Evolutionary conservation across 495 filamentous ascomycete genomes (phyloP).

Genomic region (Pseudotulostoma volvatum): DNA sequence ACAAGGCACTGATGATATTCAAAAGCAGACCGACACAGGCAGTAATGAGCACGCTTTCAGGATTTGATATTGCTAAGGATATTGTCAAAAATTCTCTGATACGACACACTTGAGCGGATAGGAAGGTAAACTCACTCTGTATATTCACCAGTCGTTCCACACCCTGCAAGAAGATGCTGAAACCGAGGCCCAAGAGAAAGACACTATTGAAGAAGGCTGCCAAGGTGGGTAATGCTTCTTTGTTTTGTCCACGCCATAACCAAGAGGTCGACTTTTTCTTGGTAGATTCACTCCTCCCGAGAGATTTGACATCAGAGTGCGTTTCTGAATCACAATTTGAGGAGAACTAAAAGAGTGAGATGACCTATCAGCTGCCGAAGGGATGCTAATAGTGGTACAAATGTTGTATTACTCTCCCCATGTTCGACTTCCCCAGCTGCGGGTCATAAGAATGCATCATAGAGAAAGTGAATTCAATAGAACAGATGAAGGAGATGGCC

Average conservation of each 20-base stretch:
- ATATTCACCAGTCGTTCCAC: conserved; percentile 53
- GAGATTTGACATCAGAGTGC: no score
- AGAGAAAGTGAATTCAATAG: conserved; percentile 27
- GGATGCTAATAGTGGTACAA: no score
- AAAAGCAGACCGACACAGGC: conserved; percentile 64
- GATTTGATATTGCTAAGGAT: conserved; percentile 22
- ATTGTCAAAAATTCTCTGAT: background rate
- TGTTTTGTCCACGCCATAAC: background rate
- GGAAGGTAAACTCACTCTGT: background rate
- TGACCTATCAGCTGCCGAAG: no score
- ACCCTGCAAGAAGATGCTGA: conserved; percentile 86
- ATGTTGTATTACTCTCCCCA: no score
- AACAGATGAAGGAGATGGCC: background rate
- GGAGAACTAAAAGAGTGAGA: no score
- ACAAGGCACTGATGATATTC: conserved; percentile 62
- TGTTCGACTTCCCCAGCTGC: no score
- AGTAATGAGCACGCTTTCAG: conserved; percentile 61
- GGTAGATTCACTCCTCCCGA: no score
- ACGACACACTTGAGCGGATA: no score
- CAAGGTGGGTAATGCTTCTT: background rate
- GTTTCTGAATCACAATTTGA: no score
- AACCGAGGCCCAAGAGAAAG: conserved; percentile 74
- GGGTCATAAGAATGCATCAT: no score
- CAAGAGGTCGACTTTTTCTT: no score
- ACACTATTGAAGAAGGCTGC: conserved; percentile 77